Conservation (phyloP, 768 basidiomycete genomes). For the Suillus occidentalis region DNA sequence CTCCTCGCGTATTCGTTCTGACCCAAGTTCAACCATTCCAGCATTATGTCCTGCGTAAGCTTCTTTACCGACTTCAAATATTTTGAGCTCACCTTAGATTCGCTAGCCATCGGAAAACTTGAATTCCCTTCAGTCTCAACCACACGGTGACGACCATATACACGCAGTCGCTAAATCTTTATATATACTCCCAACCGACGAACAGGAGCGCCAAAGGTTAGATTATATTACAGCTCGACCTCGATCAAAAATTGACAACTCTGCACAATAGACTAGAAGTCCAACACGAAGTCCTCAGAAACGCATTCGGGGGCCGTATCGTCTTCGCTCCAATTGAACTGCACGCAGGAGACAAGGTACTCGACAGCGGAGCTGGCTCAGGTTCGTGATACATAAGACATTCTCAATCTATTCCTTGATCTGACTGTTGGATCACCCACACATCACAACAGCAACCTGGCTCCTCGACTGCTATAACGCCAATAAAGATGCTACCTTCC, state of each 20-base stretch:
- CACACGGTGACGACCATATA: background rate
- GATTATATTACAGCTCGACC: too few species aligned
- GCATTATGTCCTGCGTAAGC: background rate
- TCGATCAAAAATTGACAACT: background rate
- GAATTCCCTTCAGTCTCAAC: background rate
- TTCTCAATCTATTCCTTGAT: background rate
- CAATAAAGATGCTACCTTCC: conserved; percentile 19
- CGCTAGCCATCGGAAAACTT: background rate
- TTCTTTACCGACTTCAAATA: background rate
- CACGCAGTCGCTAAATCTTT: conserved; percentile 2
- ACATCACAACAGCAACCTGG: conserved; percentile 18
- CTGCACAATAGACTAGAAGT: conserved; percentile 10
- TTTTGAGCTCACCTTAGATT: background rate
- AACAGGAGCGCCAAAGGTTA: conserved; percentile 27
- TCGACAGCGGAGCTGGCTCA: conserved; percentile 25
- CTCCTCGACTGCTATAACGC: conserved; percentile 20
- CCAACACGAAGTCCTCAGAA: conserved; percentile 23
- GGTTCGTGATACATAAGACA: conserved; percentile 8
- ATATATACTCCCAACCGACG: conserved; percentile 27
- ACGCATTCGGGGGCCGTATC: conserved; percentile 22
- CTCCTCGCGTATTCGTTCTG: too few species aligned
- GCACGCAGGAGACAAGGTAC: conserved; percentile 19
- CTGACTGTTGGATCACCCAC: background rate
- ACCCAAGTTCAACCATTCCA: background rate
- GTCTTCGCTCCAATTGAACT: conserved; percentile 19